phyloP scores from a whole-genome alignment of 805 yeast genomes.

The Metschnikowia drakensbergensis region DNA sequence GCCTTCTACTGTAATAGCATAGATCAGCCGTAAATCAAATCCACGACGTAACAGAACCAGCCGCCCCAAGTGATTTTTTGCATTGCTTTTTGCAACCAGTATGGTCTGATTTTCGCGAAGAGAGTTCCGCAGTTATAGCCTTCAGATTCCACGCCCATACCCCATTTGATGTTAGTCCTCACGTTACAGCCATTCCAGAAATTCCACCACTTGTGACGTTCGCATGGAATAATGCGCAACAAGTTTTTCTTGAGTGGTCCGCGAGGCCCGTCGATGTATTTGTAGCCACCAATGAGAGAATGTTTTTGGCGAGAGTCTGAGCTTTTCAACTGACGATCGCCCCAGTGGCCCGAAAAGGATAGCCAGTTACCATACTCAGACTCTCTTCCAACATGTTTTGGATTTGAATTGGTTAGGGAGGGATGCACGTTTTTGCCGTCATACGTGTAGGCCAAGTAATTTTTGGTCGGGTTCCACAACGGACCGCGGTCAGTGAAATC shows the following conservation, averaged over 20 bases:
- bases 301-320: conserved; percentile 77
- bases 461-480: conserved; percentile 87
- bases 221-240: conserved; percentile 68
- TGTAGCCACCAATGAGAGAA: conserved; percentile 82
- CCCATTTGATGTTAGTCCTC: conserved; percentile 68
- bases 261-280: conserved; percentile 85
- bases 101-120: conserved; percentile 51
- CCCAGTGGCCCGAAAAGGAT: conserved; percentile 83
- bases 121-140: conserved; percentile 77
- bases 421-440: conserved; percentile 55
- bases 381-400: conserved; percentile 52
- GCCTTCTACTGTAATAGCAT: not conserved
- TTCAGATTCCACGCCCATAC: conserved; percentile 85
- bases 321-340: conserved; percentile 65
- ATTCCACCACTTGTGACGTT: conserved; percentile 90
- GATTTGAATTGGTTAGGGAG: conserved; percentile 36
- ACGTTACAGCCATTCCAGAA: conserved; percentile 79
- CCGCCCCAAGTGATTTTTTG: conserved; percentile 60
- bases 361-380: conserved; percentile 68
- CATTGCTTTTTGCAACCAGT: conserved; percentile 45
- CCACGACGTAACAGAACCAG: conserved; percentile 52
- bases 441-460: conserved; percentile 76
- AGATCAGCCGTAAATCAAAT: conserved; percentile 42
- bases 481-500: conserved; percentile 96
- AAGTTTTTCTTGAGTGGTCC: conserved; percentile 86